Conservation (phyloP, 495 filamentous ascomycete species). For the Pyronema omphalodes region DNA sequence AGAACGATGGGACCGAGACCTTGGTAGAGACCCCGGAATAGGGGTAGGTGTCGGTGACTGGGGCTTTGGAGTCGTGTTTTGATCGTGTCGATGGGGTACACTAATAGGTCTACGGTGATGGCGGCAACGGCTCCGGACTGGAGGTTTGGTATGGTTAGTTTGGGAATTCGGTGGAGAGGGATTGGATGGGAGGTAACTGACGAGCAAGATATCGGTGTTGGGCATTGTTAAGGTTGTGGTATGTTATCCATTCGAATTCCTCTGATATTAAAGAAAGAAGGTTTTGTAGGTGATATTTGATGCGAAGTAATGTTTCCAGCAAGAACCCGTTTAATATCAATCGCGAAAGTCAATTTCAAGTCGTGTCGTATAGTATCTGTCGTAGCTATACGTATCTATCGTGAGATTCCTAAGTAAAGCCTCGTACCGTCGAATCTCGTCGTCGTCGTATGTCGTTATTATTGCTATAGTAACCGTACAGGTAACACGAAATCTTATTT, state of each 20-base stretch:
- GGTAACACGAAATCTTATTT: no score
- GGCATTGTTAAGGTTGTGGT: background rate
- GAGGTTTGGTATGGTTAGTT: background rate
- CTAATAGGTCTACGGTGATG: constrained; percentile 57
- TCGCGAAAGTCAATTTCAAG: no score
- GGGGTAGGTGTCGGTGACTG: constrained; percentile 11
- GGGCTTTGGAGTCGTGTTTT: constrained; percentile 72
- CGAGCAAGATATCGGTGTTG: background rate
- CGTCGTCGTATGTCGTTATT: no score
- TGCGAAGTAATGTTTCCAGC: no score
- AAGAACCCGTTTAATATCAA: no score
- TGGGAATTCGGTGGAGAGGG: background rate
- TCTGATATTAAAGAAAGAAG: no score
- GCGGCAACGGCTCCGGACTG: constrained; percentile 70
- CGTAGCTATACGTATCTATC: no score
- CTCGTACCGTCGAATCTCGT: no score
- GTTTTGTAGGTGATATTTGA: background rate
- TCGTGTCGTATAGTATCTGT: no score
- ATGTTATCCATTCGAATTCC: background rate
- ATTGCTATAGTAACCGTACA: no score
- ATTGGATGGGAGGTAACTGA: background rate
- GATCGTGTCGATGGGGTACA: constrained; percentile 72
- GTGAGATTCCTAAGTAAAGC: no score
- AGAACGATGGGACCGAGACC: constrained; percentile 74
- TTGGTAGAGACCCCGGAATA: constrained; percentile 66